Evolutionary conservation across 2,329 filamentous ascomycete species (phyloP).

Genomic region (Plenodomus biglobosus): DNA sequence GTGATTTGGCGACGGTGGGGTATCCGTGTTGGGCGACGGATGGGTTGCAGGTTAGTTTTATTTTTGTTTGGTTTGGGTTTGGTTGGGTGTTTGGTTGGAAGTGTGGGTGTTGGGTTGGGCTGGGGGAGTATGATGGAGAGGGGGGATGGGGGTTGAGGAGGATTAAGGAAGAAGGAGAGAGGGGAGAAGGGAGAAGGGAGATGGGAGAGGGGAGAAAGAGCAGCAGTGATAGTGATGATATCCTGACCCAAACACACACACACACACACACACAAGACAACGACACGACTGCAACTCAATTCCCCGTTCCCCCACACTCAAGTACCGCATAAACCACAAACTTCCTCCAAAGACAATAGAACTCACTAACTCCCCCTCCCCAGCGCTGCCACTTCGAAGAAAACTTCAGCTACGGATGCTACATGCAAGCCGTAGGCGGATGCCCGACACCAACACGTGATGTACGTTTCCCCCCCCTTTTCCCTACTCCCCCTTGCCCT

Average conservation of each 20-base stretch:
- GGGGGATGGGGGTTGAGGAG: no score
- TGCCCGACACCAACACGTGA: conserved; percentile 32
- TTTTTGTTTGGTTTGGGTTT: not conserved
- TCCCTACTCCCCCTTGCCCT: not conserved
- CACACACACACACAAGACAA: no score
- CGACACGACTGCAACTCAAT: no score
- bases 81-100: not conserved
- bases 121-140: not conserved
- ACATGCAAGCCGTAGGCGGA: conserved; percentile 29
- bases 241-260: no score
- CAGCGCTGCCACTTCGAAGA: conserved; percentile 37
- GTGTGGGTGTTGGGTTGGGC: not conserved
- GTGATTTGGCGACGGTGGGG: conserved; percentile 22
- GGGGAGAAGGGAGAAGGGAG: not conserved
- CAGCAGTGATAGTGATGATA: not conserved
- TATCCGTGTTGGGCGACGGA: conserved; percentile 38
- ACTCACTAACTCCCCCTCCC: no score
- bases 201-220: not conserved
- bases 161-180: no score
- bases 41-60: conserved; percentile 26
- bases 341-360: no score
- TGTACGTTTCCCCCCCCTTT: conserved; percentile 15
- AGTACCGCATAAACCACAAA: no score
- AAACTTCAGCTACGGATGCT: conserved; percentile 33
- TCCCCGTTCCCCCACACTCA: no score